phyloP scores from a whole-genome alignment of 2,329 filamentous ascomycete genomes.

The Calonectria montana region DNA sequence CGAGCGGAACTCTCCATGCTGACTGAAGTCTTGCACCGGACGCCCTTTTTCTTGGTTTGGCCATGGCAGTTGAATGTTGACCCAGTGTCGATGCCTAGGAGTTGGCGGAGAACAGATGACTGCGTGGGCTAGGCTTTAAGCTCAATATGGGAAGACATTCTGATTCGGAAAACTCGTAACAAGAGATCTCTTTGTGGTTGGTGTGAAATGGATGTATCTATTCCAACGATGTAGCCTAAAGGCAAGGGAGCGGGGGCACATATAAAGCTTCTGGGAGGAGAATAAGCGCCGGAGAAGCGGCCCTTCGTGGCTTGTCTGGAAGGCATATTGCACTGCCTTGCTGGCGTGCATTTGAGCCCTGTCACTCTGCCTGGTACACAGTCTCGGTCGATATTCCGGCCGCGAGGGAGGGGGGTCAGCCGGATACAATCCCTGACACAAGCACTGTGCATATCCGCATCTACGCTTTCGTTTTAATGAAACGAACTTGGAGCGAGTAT shows the following conservation, averaged over 20 bases:
- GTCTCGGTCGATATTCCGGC: slow-evolving; percentile 22
- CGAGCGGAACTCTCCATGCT: slow-evolving; percentile 7
- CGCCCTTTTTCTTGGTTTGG: background rate
- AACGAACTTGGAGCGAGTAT: background rate
- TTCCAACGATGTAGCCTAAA: slow-evolving; percentile 22
- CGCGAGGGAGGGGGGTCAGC: slow-evolving; percentile 16
- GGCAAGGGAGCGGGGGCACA: slow-evolving; percentile 10
- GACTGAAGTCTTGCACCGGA: slow-evolving; percentile 8
- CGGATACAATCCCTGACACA: slow-evolving; percentile 19
- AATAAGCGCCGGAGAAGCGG: slow-evolving; percentile 24
- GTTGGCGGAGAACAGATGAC: slow-evolving; percentile 6
- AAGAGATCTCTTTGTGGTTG: too few relatives aligned
- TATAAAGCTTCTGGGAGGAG: slow-evolving; percentile 24
- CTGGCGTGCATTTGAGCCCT: slow-evolving; percentile 1
- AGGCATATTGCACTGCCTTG: slow-evolving; percentile 24
- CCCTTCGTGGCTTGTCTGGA: slow-evolving; percentile 13
- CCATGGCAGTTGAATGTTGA: slow-evolving; percentile 27
- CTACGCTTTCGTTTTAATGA: too few relatives aligned
- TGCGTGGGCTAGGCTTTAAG: slow-evolving; percentile 14
- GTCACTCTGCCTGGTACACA: background rate
- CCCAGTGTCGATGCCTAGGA: slow-evolving; percentile 9
- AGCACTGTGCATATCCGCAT: slow-evolving; percentile 1
- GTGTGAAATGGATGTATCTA: slow-evolving; percentile 25
- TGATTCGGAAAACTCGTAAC: slow-evolving; percentile 6
- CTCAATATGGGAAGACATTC: background rate